A percentile compares a stretch with the other conserved stretches of the same genome.
Evolutionary conservation across 202 grass and related monocot genomes (phyloP).

Genomic region (Elaeis oleifera): DNA sequence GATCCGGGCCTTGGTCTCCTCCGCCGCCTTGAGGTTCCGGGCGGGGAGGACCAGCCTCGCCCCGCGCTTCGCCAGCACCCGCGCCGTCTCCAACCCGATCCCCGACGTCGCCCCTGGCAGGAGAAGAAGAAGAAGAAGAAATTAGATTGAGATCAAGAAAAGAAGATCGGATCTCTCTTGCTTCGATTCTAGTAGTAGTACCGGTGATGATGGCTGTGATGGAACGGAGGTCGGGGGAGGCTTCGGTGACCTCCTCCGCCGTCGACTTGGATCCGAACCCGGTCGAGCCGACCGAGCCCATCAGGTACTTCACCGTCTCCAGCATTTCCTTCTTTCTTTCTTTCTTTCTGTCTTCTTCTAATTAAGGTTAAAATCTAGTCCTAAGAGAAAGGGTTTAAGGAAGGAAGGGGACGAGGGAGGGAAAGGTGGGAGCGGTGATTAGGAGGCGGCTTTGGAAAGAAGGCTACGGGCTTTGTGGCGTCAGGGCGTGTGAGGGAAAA

Average conservation of each 20-base stretch:
- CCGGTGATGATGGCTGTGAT: constrained; percentile 74
- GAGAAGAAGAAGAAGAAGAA: no score
- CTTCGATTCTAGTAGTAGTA: background rate
- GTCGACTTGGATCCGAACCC: constrained; percentile 86
- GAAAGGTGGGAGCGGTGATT: background rate
- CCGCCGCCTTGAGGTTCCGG: constrained; percentile 65
- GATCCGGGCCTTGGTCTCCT: constrained; percentile 59
- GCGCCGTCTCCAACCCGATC: constrained; percentile 84
- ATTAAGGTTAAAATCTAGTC: background rate
- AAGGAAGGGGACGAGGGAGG: background rate
- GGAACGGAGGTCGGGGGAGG: constrained; percentile 25
- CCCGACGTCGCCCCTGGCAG: constrained; percentile 70
- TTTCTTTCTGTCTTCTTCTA: background rate
- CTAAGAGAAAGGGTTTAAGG: background rate
- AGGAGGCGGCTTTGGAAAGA: background rate
- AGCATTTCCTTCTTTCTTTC: constrained; percentile 22
- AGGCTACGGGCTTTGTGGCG: background rate
- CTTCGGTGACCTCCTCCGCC: constrained; percentile 46
- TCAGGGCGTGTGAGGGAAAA: constrained; percentile 3
- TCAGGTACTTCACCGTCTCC: constrained; percentile 55
- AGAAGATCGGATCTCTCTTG: no score
- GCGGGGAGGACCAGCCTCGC: constrained; percentile 68
- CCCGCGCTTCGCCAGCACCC: constrained; percentile 78
- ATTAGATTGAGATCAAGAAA: background rate
- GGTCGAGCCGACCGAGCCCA: constrained; percentile 49